phyloP scores from a whole-genome alignment of 148 eudicot species.

The Rhododendron molle region DNA sequence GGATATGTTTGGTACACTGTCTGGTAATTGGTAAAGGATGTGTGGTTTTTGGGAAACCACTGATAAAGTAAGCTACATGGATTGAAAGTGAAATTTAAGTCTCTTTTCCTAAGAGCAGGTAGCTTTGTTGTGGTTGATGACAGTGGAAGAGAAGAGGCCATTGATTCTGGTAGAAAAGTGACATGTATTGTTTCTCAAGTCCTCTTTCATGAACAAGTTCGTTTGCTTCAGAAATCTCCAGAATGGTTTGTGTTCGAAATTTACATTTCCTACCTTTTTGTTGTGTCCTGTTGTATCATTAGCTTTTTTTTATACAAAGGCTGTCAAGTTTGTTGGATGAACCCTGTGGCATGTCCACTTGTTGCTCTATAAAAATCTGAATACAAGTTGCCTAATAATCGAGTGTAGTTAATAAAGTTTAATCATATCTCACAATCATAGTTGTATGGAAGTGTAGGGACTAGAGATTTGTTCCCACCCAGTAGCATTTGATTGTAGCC shows the following conservation, averaged over 20 bases:
- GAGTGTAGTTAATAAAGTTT: background rate
- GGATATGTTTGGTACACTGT: background rate
- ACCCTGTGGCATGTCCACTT: background rate
- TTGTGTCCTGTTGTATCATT: background rate
- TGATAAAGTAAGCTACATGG: background rate
- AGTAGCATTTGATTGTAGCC: background rate
- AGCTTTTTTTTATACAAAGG: background rate
- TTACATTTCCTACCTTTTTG: background rate
- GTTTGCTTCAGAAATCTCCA: constrained; percentile 56
- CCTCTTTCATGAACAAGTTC: constrained; percentile 83
- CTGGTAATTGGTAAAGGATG: background rate
- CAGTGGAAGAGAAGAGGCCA: constrained; percentile 79
- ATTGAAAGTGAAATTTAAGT: background rate
- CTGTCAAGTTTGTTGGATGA: background rate
- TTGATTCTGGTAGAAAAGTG: constrained; percentile 84
- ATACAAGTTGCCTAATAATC: background rate
- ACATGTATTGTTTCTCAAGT: constrained; percentile 71
- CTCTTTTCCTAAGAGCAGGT: constrained; percentile 33
- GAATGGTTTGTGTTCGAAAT: constrained; percentile 48
- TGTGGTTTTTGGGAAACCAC: background rate
- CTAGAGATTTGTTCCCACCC: background rate
- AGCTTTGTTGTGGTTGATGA: constrained; percentile 89
- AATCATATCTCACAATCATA: background rate
- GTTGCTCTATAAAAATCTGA: background rate
- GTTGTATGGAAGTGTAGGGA: background rate